phyloP scores from a whole-genome alignment of 352 stramenopile genomes.

The Phytophthora tentaculata region DNA sequence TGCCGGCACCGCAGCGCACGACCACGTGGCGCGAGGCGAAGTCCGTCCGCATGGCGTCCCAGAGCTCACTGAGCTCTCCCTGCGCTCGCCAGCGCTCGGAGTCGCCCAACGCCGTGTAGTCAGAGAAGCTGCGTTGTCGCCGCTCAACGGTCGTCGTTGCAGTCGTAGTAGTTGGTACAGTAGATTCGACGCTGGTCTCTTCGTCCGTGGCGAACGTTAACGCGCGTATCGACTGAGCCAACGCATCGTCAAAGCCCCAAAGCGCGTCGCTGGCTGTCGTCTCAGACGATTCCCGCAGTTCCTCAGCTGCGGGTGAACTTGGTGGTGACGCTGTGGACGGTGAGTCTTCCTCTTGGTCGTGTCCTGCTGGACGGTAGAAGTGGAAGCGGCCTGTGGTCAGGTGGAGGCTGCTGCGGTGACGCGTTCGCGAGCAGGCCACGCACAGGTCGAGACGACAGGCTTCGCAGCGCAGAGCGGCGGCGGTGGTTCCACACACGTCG shows the following conservation, averaged over 20 bases:
- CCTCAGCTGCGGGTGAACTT: conserved; percentile 27
- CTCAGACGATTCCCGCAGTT: conserved; percentile 19
- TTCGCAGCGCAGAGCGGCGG: conserved; percentile 45
- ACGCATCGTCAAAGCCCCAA: conserved; percentile 38
- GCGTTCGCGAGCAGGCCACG: conserved; percentile 44
- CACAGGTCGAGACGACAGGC: conserved; percentile 64
- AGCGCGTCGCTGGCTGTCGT: conserved; percentile 30
- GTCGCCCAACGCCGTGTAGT: conserved; percentile 57
- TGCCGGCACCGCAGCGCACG: conserved; percentile 46
- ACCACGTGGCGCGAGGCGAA: conserved; percentile 75
- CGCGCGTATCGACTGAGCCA: conserved; percentile 57
- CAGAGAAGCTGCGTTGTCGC: conserved; percentile 70
- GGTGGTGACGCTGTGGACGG: conserved; percentile 36
- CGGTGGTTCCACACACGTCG: conserved; percentile 45
- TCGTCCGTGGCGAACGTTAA: conserved; percentile 43
- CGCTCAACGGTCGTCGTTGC: conserved; percentile 11
- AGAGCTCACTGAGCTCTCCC: conserved; percentile 48
- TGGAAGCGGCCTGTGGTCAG: conserved; percentile 36
- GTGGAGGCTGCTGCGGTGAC: conserved; percentile 55
- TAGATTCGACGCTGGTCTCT: background rate
- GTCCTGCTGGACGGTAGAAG: conserved; percentile 25
- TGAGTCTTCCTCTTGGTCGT: conserved; percentile 26
- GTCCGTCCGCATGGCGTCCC: conserved; percentile 56
- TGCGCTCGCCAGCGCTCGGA: conserved; percentile 31
- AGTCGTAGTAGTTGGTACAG: background rate